Base-by-base conservation (phyloP, 495 filamentous ascomycete species). In the Annulohypoxylon nitens region DNA sequence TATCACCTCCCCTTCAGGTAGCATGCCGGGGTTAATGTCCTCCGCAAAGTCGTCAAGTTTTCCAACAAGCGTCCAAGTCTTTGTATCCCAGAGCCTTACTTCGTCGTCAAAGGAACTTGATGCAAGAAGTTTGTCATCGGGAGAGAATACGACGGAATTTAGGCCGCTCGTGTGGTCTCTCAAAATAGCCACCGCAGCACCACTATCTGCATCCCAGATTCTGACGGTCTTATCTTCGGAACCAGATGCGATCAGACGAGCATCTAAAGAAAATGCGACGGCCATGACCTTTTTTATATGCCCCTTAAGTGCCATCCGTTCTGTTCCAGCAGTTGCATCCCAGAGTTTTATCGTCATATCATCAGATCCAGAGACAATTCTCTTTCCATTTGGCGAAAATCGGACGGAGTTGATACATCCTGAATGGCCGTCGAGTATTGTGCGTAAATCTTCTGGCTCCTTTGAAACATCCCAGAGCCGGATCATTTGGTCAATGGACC, bases 341-440 rank as follows among this genome's bases (percentile, higher is more conserved):
- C 45, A 50, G 10, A 50, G 16, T 16, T 50, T 50, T n/a, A 50
- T 23, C 6, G 45, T 50, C 20, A 18, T 18, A 23, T 50, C 45
- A 23, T 50, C 20, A 50, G 45, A 50, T 20, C 16, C 45, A 23
- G 45, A 50, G n/a, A 50, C 45, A 6, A 50, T 50, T 50, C 20
- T n/a, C n/a, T 50, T 50, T 1, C 45, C 45, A 23, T 50, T 50
- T 18, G 45, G 45, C 0, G 45, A 50, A 16, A 50, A 50, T 10
- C 16, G n/a, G 10, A 50, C 45, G 5, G 45, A 50, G 45, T 50
- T 50, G 16, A 20, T 23, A 23, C 20, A 23, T 5, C 45, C 45
- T 23, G 39, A 43, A 43, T 43, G 39, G 4, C 39, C 39, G 11
- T 43, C 39, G 39, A 43, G 39, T 43, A 43, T 43, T 43, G 14